Conservation (phyloP, 73 alveolate species). For the Tetrahymena borealis region DNA sequence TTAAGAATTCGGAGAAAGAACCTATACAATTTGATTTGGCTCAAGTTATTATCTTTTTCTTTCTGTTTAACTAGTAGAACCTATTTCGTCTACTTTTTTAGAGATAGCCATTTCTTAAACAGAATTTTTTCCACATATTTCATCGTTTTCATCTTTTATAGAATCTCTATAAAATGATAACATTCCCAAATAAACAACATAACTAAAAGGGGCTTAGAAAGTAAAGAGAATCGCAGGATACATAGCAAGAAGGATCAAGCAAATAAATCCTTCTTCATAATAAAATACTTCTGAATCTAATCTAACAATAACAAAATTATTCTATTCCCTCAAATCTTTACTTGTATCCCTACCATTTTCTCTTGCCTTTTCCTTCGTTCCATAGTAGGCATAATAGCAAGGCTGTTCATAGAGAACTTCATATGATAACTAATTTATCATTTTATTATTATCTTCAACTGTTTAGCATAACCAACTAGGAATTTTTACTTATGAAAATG, state of each 20-base stretch:
- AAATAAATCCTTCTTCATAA: background rate
- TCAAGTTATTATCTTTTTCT: background rate
- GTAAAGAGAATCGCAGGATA: background rate
- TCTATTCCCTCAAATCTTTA: background rate
- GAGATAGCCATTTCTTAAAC: background rate
- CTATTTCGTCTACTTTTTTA: background rate
- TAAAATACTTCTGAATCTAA: background rate
- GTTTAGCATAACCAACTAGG: background rate
- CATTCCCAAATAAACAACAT: background rate
- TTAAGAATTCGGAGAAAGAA: background rate
- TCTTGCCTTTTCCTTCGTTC: background rate
- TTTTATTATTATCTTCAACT: background rate
- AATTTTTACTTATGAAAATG: background rate
- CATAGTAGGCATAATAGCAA: background rate
- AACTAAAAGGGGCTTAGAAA: background rate
- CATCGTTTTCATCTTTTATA: background rate
- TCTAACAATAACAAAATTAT: background rate
- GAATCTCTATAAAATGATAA: background rate
- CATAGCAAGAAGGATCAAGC: background rate
- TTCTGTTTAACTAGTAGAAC: background rate
- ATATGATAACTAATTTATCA: background rate
- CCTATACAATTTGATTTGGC: background rate
- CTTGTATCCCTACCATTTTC: background rate
- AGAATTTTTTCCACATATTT: background rate
- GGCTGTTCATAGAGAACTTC: background rate